A percentile compares a stretch with the other conserved stretches of the same genome.
These are phyloP conservation scores for Rosellinia necatrix DNA, from an alignment of 2,329 filamentous ascomycete species.

Conservation along the genomic window DNA sequence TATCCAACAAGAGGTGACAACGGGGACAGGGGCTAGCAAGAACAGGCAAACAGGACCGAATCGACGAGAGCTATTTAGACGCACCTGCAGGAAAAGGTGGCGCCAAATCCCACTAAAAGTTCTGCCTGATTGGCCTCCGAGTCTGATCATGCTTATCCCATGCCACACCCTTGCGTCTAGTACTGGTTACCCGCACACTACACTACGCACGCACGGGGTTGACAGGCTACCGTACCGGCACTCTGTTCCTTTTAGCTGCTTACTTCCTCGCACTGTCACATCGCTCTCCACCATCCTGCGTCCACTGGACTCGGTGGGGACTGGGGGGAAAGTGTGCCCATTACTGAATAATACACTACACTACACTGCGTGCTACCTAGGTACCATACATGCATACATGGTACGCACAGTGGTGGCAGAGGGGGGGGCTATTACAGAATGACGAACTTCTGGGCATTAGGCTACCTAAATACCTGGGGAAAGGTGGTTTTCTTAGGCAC, in stretches of 20 bases:
- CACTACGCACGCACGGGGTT: neutral
- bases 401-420: no score
- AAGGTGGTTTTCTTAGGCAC: no score
- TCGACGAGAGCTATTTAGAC: conserved; percentile 15
- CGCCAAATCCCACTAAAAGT: neutral
- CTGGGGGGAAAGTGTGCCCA: neutral
- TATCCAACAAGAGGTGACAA: conserved; percentile 6
- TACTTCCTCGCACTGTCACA: conserved; percentile 21
- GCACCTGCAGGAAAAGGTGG: conserved; percentile 8
- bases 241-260: no score
- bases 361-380: no score
- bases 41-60: conserved; percentile 25
- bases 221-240: conserved; percentile 17
- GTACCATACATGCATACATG: no score
- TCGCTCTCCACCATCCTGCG: conserved; percentile 4
- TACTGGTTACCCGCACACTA: neutral
- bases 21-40: neutral
- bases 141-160: conserved; percentile 22
- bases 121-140: conserved; percentile 16
- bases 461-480: no score
- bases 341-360: no score
- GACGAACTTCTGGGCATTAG: no score
- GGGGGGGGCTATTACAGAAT: no score
- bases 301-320: conserved; percentile 14
- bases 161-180: conserved; percentile 3